Percentiles rank a stretch among this genome's conserved stretches.
Conservation (phyloP, 2,329 filamentous ascomycete genomes). For the Pezicula neosporulosa region DNA sequence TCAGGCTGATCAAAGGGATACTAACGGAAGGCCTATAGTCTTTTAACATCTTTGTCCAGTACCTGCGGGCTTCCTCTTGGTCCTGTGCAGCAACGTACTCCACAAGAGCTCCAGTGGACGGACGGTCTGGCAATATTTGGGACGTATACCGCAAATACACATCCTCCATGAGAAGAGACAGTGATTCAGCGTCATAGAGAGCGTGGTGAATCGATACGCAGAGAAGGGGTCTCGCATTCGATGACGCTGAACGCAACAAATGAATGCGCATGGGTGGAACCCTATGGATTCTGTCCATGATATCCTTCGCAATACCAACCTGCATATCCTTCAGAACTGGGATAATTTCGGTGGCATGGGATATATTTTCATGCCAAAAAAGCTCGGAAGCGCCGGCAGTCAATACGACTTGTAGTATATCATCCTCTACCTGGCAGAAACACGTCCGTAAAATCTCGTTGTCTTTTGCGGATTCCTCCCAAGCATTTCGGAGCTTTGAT, state of each 20-base stretch:
- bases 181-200: slow-evolving; percentile 32
- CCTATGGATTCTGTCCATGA: slow-evolving; percentile 23
- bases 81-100: slow-evolving; percentile 25
- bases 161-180: slow-evolving; percentile 31
- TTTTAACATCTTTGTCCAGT: slow-evolving; percentile 24
- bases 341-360: neutral
- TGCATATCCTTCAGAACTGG: slow-evolving; percentile 8
- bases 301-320: slow-evolving; percentile 17
- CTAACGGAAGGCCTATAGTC: slow-evolving; percentile 1
- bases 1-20: too few relatives aligned
- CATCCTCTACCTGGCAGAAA: slow-evolving; percentile 25
- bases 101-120: slow-evolving; percentile 21
- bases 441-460: slow-evolving; percentile 30
- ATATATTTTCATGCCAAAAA: neutral
- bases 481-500: slow-evolving; percentile 19
- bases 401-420: slow-evolving; percentile 31
- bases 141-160: slow-evolving; percentile 24
- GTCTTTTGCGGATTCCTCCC: slow-evolving; percentile 17
- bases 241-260: slow-evolving; percentile 12
- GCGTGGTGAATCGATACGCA: slow-evolving; percentile 33
- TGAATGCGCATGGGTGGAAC: slow-evolving; percentile 27
- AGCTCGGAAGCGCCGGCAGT: slow-evolving; percentile 4
- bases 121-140: slow-evolving; percentile 11
- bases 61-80: slow-evolving; percentile 20
- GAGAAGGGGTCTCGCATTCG: slow-evolving; percentile 15